Base-by-base conservation (phyloP, 805 yeast genomes). In the Candida sanyiensis region DNA sequence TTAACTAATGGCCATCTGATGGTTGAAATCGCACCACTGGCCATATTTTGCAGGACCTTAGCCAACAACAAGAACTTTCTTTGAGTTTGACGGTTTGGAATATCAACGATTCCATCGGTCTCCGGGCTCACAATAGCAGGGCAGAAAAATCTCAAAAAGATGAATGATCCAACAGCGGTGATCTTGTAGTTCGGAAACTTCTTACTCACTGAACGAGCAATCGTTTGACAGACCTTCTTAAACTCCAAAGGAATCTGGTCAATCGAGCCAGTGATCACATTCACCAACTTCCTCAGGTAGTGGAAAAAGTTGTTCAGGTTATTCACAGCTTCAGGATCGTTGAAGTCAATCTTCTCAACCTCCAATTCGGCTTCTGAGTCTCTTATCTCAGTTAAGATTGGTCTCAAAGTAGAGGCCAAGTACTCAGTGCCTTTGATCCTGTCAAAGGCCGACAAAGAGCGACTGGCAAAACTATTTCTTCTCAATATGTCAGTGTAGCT, bases 101-200 rank as follows among this genome's bases (percentile, higher is more conserved):
- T 49, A 15, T 59, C 63, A 17, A 63, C 56, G 28, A 67, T 57
- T 33, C 54, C 57, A 43, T 69, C 69, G 13, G 66, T 43, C 41
- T 85, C 95, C 0, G 97, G 97, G 24, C 87, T 78, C 11, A 89
- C 89, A 49, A 89, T 79, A 0, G 95, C 95, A 10, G 97, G 97
- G 56, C 94, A 83, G 44, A 83, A 70, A 45, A 82, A 77, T 40
- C 95, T 64, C 48, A 90, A 66, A 52, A 90, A 89, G 39, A 90
- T 66, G 56, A 84, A 90, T 0, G 95, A 88, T 0, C 96, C 95
- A 20, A 87, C 82, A 1, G 94, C 87, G 28, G 78, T 67, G 27
- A 73, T 66, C 32, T 80, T 72, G 28, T 81, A 82, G 28, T 74
- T 78, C 1, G 83, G 84, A 49, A 82, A 82, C 47, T 75, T 76